A percentile compares a stretch with the other conserved stretches of the same genome.
These are phyloP conservation scores for Articulospora tetracladia DNA, from an alignment of 495 filamentous ascomycete genomes.

Conservation along the genomic window DNA sequence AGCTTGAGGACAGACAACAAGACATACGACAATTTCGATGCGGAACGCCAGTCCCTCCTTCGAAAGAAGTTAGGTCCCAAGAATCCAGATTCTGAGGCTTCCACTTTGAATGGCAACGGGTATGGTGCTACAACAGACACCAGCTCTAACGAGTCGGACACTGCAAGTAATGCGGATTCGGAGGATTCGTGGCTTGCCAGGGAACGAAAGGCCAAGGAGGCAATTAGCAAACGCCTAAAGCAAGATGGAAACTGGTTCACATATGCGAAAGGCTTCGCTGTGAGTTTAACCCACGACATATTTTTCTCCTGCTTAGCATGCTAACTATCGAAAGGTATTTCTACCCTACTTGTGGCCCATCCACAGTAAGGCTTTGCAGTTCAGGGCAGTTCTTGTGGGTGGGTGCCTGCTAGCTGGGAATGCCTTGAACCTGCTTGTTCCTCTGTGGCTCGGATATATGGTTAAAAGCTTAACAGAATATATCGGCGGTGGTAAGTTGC, in stretches of 20 bases:
- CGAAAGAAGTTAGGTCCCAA: slow-evolving; percentile 27
- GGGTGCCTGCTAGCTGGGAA: slow-evolving; percentile 59
- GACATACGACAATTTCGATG: slow-evolving; percentile 34
- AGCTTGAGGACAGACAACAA: slow-evolving; percentile 23
- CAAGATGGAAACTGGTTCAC: slow-evolving; percentile 61
- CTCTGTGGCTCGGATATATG: slow-evolving; percentile 62
- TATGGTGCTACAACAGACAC: slow-evolving; percentile 44
- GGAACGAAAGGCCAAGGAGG: slow-evolving; percentile 43
- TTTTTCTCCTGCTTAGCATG: slow-evolving; percentile 2
- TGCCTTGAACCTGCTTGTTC: slow-evolving; percentile 59
- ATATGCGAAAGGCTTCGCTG: slow-evolving; percentile 58
- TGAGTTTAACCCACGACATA: slow-evolving; percentile 27
- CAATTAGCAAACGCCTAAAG: slow-evolving; percentile 53
- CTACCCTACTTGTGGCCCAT: slow-evolving; percentile 64
- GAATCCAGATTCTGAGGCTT: slow-evolving; percentile 18
- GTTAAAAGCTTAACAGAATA: slow-evolving; percentile 44
- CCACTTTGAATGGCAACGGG: slow-evolving; percentile 25
- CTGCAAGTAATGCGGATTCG: slow-evolving; percentile 30
- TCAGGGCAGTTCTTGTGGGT: slow-evolving; percentile 52
- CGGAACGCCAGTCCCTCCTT: slow-evolving; percentile 49
- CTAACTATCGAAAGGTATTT: slow-evolving; percentile 43
- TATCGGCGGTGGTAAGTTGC: slow-evolving; percentile 22
- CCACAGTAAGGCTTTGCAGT: slow-evolving; percentile 49
- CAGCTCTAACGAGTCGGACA: slow-evolving; percentile 11
- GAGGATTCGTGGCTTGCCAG: slow-evolving; percentile 47